phyloP scores from a whole-genome alignment of 495 filamentous ascomycete genomes.

The Lichina pygmaea region DNA sequence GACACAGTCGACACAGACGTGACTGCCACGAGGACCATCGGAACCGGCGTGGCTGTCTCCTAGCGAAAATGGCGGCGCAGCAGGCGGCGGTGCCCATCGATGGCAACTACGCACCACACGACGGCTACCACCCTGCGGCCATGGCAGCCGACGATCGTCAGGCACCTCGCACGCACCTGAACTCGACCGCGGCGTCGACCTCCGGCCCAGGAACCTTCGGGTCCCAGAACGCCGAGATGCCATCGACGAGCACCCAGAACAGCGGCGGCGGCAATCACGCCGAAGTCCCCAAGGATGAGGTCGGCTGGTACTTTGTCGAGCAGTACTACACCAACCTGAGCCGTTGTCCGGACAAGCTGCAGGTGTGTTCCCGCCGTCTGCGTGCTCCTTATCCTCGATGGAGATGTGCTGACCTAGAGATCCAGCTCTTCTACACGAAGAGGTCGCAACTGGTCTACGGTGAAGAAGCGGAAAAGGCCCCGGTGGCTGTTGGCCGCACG shows the following conservation, averaged over 20 bases:
- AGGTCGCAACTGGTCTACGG: slow-evolving; percentile 18
- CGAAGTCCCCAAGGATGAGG: slow-evolving; percentile 47
- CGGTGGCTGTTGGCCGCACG: slow-evolving; percentile 58
- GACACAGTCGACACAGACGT: too few species aligned
- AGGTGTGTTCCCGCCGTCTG: slow-evolving; percentile 24
- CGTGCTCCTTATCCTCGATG: background rate
- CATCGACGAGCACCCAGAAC: background rate
- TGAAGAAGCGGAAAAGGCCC: slow-evolving; percentile 61
- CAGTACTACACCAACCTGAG: slow-evolving; percentile 96
- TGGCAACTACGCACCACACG: slow-evolving; percentile 14
- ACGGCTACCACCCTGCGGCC: slow-evolving; percentile 1
- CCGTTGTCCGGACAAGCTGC: slow-evolving; percentile 77
- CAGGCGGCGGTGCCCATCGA: slow-evolving; percentile 13
- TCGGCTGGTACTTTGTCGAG: slow-evolving; percentile 98
- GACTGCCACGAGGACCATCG: too few species aligned
- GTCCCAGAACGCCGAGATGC: slow-evolving; percentile 2
- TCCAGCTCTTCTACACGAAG: slow-evolving; percentile 21
- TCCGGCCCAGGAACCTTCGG: slow-evolving; percentile 2
- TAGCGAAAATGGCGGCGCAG: slow-evolving; percentile 12
- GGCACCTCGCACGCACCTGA: background rate
- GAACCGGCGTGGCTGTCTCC: too few species aligned
- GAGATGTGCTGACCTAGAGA: slow-evolving; percentile 1
- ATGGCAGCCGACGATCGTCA: background rate
- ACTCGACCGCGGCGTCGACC: background rate
- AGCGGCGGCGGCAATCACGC: background rate